These are phyloP conservation scores for Pestalotiopsis sp. DNA, from an alignment of 2,329 filamentous ascomycete species.

Conservation along the genomic window DNA sequence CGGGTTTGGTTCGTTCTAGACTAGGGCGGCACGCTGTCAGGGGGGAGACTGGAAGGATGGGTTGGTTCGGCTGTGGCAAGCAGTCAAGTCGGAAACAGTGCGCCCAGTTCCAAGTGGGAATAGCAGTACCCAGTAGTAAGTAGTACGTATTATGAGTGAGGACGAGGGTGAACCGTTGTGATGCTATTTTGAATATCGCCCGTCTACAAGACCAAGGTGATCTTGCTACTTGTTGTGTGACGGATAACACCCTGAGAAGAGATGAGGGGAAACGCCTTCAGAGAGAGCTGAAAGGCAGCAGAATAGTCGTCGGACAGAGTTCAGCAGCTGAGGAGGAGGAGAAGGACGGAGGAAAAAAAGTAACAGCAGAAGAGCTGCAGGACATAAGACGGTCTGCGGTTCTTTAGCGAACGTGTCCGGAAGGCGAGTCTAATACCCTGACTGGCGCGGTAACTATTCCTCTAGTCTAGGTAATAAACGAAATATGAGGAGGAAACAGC, in stretches of 20 bases:
- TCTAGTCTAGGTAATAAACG: not conserved
- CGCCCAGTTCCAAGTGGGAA: not conserved
- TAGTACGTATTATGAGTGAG: not conserved
- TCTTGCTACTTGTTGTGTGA: not conserved
- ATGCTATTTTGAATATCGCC: not conserved
- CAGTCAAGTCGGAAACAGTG: not conserved
- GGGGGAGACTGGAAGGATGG: not conserved
- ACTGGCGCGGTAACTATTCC: not conserved
- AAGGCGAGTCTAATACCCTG: not conserved
- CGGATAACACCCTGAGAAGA: not conserved
- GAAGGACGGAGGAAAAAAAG: not conserved
- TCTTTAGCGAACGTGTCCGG: conserved; percentile 4
- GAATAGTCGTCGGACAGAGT: not conserved
- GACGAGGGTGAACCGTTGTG: not conserved
- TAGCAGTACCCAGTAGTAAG: not conserved
- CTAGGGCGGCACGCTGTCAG: conserved; percentile 9
- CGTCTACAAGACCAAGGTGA: not conserved
- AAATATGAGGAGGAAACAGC: not conserved
- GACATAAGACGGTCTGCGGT: not conserved
- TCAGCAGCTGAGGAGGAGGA: not conserved
- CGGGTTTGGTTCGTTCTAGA: conserved; percentile 15
- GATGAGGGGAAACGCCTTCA: not conserved
- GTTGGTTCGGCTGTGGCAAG: not conserved
- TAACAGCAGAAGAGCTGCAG: not conserved
- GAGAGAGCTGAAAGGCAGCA: not conserved